Evolutionary conservation across 2,329 filamentous ascomycete genomes (phyloP).

Genomic region (Grosmannia clavigera): DNA sequence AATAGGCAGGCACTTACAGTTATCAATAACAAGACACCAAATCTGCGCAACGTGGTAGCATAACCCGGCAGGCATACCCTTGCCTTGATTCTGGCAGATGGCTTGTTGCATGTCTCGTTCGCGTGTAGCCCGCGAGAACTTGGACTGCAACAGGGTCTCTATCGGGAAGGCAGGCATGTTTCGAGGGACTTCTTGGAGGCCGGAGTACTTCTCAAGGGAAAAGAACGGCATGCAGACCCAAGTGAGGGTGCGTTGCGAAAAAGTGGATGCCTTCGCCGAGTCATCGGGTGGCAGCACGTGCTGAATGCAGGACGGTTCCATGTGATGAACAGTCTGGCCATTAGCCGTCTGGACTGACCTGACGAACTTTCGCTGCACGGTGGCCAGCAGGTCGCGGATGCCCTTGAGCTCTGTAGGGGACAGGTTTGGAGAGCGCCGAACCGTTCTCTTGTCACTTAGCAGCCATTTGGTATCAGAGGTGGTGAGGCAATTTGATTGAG

Average conservation of each 20-base stretch:
- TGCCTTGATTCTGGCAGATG: constrained; percentile 23
- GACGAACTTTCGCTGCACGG: constrained; percentile 24
- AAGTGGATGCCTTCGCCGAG: constrained; percentile 9
- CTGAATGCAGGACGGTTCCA: constrained; percentile 27
- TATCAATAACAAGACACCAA: constrained; percentile 33
- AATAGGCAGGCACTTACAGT: constrained; percentile 18
- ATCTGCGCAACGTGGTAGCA: constrained; percentile 37
- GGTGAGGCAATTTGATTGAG: no score
- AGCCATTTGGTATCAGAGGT: background rate
- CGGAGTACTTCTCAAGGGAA: constrained; percentile 29
- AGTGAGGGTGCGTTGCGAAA: constrained; percentile 14
- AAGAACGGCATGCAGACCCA: constrained; percentile 38
- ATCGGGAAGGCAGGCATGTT: constrained; percentile 25
- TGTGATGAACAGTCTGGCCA: constrained; percentile 25
- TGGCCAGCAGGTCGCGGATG: constrained; percentile 19
- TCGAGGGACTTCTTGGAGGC: constrained; percentile 18
- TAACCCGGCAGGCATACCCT: constrained; percentile 20
- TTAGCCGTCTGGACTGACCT: constrained; percentile 25
- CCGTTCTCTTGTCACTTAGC: background rate
- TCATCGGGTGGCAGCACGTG: constrained; percentile 17
- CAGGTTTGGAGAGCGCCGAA: background rate
- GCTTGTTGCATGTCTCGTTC: constrained; percentile 34
- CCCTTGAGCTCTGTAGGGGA: background rate
- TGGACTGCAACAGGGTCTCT: constrained; percentile 30
- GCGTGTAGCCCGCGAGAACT: constrained; percentile 25